phyloP scores from a whole-genome alignment of 1,284 basidiomycete genomes.

The Caloboletus firmus region DNA sequence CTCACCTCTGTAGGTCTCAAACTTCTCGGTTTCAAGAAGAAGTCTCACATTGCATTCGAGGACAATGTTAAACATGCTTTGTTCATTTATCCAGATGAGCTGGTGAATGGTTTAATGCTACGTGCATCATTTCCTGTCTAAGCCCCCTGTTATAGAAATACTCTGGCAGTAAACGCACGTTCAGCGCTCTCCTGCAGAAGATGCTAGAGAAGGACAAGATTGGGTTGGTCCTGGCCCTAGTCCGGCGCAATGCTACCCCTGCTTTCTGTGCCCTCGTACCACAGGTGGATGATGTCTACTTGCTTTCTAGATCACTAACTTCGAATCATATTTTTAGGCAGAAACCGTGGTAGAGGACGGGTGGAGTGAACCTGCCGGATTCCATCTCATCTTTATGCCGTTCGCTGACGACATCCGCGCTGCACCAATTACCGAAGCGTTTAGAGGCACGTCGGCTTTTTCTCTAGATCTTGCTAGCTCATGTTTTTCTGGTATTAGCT shows the following conservation, averaged over 20 bases:
- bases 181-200: conserved; percentile 82
- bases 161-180: conserved; percentile 89
- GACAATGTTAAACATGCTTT: conserved; percentile 90
- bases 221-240: conserved; percentile 73
- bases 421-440: conserved; percentile 58
- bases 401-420: conserved; percentile 93
- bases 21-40: conserved; percentile 89
- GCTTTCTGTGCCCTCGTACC: conserved; percentile 86
- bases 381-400: conserved; percentile 89
- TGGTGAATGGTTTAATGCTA: conserved; percentile 45
- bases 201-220: conserved; percentile 84
- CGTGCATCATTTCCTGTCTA: not conserved
- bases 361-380: conserved; percentile 84
- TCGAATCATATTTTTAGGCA: conserved; percentile 43
- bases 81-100: conserved; percentile 93
- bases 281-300: conserved; percentile 53
- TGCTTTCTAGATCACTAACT: not conserved
- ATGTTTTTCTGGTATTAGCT: conserved; percentile 44
- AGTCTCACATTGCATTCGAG: conserved; percentile 71
- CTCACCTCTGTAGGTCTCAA: conserved; percentile 58
- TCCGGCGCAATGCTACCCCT: conserved; percentile 74
- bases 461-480: not conserved
- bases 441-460: conserved; percentile 47
- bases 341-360: conserved; percentile 74
- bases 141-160: conserved; percentile 52